Base-by-base conservation (phyloP, 305 asterid species). In the Caryopteris hybrid region DNA sequence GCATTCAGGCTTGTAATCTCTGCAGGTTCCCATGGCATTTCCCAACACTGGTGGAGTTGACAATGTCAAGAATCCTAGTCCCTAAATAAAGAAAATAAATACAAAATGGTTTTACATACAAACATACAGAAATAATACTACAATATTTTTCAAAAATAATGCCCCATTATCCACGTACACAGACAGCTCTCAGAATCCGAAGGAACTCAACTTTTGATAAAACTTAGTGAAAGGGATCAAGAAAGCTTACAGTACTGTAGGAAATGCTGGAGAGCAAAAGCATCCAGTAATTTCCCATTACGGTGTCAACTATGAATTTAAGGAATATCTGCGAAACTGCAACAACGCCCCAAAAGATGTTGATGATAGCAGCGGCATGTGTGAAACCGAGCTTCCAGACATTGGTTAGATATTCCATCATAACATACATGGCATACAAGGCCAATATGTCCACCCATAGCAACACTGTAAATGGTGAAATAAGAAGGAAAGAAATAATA, bases 1-100 rank as follows among this genome's bases (percentile, higher is more conserved):
- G 74, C 95, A 87, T 69, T 83, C 85, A 1, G 84, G 74, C 73
- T 76, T 72, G 75, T 85, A 78, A 0, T 80, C 79, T 18, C 64
- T 71, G 66, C 91, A 87, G 1, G 77, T 78, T 31, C 86, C 81
- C 27, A 67, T 82, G 21, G 72, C 22, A 43, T 78, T 52, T 14
- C 84, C 79, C 2, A 84, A 78, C 61, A 81, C 80, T 0, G 84
- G 89, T n/a, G 89, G 91, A 2, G 86, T 85, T 23, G 91, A 87
- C 85, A 84, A 80, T 5, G 80, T 8, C 56, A 86, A 51, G 7
- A 83, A 67, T 4, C 82, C 76, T 55, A 86, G 47, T 10, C 86
- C 92, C 89, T 81, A 77, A 27, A 61, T 9, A 18, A 8, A 0
- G 20, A 51, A 27, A 8, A 0, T 20, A 51, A 45, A 67, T 29